phyloP scores from a whole-genome alignment of 2,329 filamentous ascomycete species.

The Sarocladium strictum region DNA sequence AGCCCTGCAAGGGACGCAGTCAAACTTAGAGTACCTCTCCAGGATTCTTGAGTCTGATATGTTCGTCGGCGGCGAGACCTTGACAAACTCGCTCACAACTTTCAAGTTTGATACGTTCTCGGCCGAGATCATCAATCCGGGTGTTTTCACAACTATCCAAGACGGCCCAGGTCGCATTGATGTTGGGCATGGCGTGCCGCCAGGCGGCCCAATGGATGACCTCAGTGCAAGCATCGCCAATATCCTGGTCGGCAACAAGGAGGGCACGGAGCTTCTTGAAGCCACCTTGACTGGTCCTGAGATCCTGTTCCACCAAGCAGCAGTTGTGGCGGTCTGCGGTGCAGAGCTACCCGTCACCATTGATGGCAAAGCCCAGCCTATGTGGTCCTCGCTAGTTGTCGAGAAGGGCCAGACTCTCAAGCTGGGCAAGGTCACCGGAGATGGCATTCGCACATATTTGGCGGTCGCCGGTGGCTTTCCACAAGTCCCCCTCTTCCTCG shows the following conservation, averaged over 20 bases:
- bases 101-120: conserved; percentile 44
- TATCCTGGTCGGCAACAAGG: conserved; percentile 49
- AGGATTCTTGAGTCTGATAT: conserved; percentile 38
- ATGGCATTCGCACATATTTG: conserved; percentile 52
- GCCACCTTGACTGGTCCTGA: conserved; percentile 56
- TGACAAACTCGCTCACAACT: conserved; percentile 48
- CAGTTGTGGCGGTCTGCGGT: conserved; percentile 51
- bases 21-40: conserved; percentile 50
- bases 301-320: conserved; percentile 46
- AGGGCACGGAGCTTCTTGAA: conserved; percentile 48
- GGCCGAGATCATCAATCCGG: conserved; percentile 50
- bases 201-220: conserved; percentile 56
- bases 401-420: conserved; percentile 39
- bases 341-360: conserved; percentile 45
- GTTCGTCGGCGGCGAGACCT: conserved; percentile 44
- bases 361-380: conserved; percentile 40
- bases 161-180: conserved; percentile 52
- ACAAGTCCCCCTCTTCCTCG: conserved; percentile 49
- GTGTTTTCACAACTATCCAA: conserved; percentile 52
- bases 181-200: conserved; percentile 52
- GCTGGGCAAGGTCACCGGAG: conserved; percentile 45
- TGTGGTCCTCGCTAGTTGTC: conserved; percentile 50
- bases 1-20: conserved; percentile 40
- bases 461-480: conserved; percentile 38
- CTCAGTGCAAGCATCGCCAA: conserved; percentile 54